Conservation (phyloP, 2,329 filamentous ascomycete species). For the Verticillium klebahnii region DNA sequence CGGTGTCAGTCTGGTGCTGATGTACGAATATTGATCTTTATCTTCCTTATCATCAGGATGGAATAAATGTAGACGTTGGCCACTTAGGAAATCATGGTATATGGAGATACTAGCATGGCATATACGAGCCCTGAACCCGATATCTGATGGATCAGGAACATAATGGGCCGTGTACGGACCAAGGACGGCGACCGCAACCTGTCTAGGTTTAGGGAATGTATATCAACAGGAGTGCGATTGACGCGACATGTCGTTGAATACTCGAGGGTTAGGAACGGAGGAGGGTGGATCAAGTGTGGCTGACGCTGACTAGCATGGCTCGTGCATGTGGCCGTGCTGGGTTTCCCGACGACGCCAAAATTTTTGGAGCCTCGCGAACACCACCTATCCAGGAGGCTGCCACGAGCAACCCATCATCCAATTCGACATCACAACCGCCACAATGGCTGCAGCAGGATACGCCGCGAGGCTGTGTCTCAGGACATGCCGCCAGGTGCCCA, state of each 20-base stretch:
- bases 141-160: too few species aligned
- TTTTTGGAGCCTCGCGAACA: neutral
- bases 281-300: neutral
- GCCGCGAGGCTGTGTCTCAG: slow-evolving; percentile 29
- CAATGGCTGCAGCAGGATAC: slow-evolving; percentile 33
- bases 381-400: neutral
- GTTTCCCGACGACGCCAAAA: neutral
- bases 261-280: neutral
- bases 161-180: too few species aligned
- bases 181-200: too few species aligned
- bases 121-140: too few species aligned
- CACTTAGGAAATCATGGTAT: too few species aligned
- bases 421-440: slow-evolving; percentile 5
- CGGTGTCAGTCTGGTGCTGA: too few species aligned
- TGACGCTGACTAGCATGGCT: neutral
- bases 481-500: slow-evolving; percentile 22
- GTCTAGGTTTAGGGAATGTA: too few species aligned
- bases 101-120: too few species aligned
- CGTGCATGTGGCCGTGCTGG: neutral
- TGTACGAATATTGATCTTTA: too few species aligned
- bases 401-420: neutral
- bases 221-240: neutral
- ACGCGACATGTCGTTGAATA: neutral
- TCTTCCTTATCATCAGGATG: too few species aligned
- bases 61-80: too few species aligned